phyloP scores from a whole-genome alignment of 805 yeast genomes.

The Saccharomycopsis oosterbeekiorum region DNA sequence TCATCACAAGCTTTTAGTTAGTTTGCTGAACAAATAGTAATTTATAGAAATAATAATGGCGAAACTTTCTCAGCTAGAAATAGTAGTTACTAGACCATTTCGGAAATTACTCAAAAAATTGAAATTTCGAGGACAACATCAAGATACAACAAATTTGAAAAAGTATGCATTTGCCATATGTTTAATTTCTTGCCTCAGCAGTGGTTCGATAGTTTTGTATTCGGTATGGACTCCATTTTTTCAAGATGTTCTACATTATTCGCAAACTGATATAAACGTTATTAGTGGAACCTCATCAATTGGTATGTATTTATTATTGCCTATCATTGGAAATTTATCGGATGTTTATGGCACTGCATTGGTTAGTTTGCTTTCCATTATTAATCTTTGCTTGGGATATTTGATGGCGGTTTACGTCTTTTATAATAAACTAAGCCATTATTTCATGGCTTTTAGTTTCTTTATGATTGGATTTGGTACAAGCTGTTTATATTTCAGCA shows the following conservation, averaged over 20 bases:
- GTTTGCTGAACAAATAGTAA: too few relatives aligned
- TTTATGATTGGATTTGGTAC: conserved; percentile 61
- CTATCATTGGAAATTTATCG: conserved; percentile 70
- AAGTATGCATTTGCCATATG: conserved; percentile 46
- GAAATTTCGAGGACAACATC: conserved; percentile 11
- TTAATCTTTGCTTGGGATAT: conserved; percentile 64
- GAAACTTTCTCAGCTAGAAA: conserved; percentile 15
- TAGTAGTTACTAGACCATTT: conserved; percentile 16
- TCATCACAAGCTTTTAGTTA: too few relatives aligned
- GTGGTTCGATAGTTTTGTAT: conserved; percentile 77
- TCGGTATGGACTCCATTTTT: conserved; percentile 71
- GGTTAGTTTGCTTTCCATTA: conserved; percentile 49
- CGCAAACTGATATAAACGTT: conserved; percentile 59
- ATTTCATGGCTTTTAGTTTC: conserved; percentile 40
- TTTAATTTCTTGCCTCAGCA: conserved; percentile 54
- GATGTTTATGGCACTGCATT: conserved; percentile 80
- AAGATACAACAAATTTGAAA: conserved; percentile 26
- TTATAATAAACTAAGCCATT: conserved; percentile 24
- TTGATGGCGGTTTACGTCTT: conserved; percentile 35
- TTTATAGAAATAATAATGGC: neutral
- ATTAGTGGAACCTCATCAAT: conserved; percentile 65
- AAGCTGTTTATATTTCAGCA: conserved; percentile 59
- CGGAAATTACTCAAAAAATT: conserved; percentile 6
- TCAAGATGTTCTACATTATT: conserved; percentile 44
- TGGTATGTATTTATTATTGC: conserved; percentile 81